Percentiles rank a stretch among this genome's conserved stretches.
Conservation (phyloP, 257 asterid genomes). For the Solanum bukasovii region DNA sequence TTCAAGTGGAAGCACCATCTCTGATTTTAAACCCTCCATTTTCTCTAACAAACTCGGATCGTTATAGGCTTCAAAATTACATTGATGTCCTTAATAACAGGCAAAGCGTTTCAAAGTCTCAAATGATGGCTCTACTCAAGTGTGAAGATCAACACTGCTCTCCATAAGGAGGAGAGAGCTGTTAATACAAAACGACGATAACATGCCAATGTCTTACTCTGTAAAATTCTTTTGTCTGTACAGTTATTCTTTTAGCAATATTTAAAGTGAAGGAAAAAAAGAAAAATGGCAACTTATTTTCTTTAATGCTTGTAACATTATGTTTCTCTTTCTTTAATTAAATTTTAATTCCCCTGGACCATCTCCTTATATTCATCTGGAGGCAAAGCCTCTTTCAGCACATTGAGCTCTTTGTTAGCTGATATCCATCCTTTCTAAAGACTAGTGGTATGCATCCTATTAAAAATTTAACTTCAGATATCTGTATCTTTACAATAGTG, state of each 20-base stretch:
- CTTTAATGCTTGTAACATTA: not conserved
- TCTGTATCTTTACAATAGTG: not conserved
- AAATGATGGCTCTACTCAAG: constrained; percentile 49
- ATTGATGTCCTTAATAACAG: constrained; percentile 52
- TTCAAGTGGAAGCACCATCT: constrained; percentile 67
- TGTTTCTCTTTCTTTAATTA: not conserved
- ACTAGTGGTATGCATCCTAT: not conserved
- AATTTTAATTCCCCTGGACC: not conserved
- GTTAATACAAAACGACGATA: constrained; percentile 4
- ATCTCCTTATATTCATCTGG: not conserved
- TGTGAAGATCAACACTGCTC: constrained; percentile 31
- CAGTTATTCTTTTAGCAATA: not conserved
- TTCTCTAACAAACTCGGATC: constrained; percentile 63
- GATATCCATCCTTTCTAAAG: not conserved
- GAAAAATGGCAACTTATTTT: not conserved
- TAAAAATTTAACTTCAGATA: not conserved
- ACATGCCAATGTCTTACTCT: not conserved
- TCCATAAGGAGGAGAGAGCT: constrained; percentile 10
- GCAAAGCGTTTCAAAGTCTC: constrained; percentile 56
- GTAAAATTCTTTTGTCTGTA: constrained; percentile 7
- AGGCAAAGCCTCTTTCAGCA: not conserved
- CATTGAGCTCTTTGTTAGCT: not conserved
- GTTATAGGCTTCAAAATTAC: constrained; percentile 55
- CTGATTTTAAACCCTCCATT: constrained; percentile 78
- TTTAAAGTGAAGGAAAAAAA: not conserved